Base-by-base conservation (phyloP, 2,329 filamentous ascomycete species). In the Coniochaeta hoffmannii region DNA sequence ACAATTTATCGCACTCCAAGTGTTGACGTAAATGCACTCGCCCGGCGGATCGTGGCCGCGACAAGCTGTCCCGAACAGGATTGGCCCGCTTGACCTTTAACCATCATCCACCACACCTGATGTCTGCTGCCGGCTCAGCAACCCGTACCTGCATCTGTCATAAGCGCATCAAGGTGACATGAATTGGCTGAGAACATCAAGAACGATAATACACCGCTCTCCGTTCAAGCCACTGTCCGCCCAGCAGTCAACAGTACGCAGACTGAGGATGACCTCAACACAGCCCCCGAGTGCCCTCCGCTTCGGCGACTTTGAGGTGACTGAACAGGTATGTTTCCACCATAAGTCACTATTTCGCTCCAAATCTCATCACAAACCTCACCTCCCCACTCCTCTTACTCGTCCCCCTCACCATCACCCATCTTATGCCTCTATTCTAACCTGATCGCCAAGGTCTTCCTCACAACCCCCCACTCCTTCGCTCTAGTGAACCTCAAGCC, bases 401-500 rank as follows among this genome's bases (percentile, higher is more conserved):
- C 31, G 38, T 35, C 3, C 2, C 30, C n/a, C 46, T 31, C 46
- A 50, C 3, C 50, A 53, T 56, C 44, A 62, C 35, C 17, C 1
- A 26, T 30, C 2, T n/a, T n/a, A n/a, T n/a, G n/a, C n/a, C n/a
- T n/a, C n/a, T n/a, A n/a, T n/a, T n/a, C n/a, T n/a, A n/a, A n/a
- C n/a, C n/a, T n/a, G n/a, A n/a, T n/a, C n/a, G n/a, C 41, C 30
- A 62, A 97, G 88, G 90, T 97, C 75, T 97, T 97, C 76, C 83
- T 95, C 71, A 78, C 79, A 61, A 96, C 92, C 1, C 78, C 82
- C 0, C 79, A 88, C 64, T 89, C 87, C 63, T 97, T 91, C 74
- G 91, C 90, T 54, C 79, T 97, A 59, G 92, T 97, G 56, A 99
- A 99, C 74, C 83, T 97, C 68, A 97, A 96, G 73, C 94, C 94